A percentile compares a stretch with the other conserved stretches of the same genome.
phyloP scores from a whole-genome alignment of 331 rosid species.

The Malus hybrid region DNA sequence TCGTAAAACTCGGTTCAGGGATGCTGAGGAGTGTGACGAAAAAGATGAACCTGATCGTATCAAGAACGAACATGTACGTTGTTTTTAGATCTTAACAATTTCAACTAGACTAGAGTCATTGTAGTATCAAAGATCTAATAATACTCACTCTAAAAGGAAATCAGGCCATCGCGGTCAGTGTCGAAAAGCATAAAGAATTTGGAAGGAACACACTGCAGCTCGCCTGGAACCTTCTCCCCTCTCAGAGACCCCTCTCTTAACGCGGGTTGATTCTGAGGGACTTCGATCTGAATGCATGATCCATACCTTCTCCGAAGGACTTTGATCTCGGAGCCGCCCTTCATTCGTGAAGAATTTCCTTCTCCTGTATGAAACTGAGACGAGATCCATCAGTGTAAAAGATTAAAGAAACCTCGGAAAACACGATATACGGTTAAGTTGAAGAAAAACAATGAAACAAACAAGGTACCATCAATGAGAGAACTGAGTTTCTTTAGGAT shows the following conservation, averaged over 20 bases:
- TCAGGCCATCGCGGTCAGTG: constrained; percentile 68
- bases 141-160: constrained; percentile 66
- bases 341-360: constrained; percentile 68
- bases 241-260: constrained; percentile 59
- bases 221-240: constrained; percentile 58
- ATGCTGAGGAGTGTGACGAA: constrained; percentile 70
- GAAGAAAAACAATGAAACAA: background rate
- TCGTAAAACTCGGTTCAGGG: constrained; percentile 66
- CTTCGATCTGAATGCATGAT: background rate
- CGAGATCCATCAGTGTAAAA: background rate
- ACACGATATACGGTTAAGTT: background rate
- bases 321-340: constrained; percentile 52
- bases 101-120: background rate
- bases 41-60: constrained; percentile 51
- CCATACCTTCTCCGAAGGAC: constrained; percentile 64
- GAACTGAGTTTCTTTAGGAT: constrained; percentile 18
- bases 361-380: constrained; percentile 47
- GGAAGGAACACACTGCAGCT: constrained; percentile 48
- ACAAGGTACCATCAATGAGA: constrained; percentile 42
- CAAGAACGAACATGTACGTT: background rate
- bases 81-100: background rate
- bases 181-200: constrained; percentile 76
- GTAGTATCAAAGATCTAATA: background rate
- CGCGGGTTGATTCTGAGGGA: constrained; percentile 54
- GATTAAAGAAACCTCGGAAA: background rate